Base-by-base conservation (phyloP, 148 eudicot genomes). In the Rhododendron ferrugineum region DNA sequence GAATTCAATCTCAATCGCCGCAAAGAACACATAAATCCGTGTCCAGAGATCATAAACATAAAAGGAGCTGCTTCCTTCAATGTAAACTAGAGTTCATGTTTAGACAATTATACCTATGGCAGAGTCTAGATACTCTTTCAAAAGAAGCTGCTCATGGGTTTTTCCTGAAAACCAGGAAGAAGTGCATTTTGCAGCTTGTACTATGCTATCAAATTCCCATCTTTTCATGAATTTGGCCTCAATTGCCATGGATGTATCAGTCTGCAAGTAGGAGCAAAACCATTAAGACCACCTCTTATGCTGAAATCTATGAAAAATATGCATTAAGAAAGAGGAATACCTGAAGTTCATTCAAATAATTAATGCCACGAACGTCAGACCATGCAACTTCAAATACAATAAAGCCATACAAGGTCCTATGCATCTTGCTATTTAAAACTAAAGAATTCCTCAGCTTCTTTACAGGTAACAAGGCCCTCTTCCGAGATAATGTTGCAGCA, bases 321-420 rank as follows among this genome's bases (percentile, higher is more conserved):
- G 79, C 81, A 75, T 32, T 72, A 26, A 82, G 77, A 52, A 49
- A 32, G 20, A 82, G 49, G 72, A 49, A 34, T 86, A 96, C 99
- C 98, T 95, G 98, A 87, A 97, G 98, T 90, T 95, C 96, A 90
- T 97, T 97, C 44, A 93, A 76, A 87, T 97, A 97, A 89, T 97
- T 97, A 81, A 97, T 90, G 34, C 99, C 99, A 73, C 99, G 98
- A 66, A 97, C 93, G 88, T 95, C 91, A 54, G 86, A 88, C 99
- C 98, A 95, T 64, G 91, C 86, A 83, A 97, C 94, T 93, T 97
- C 96, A 90, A 97, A 97, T 73, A 95, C 91, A 84, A 97, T 97
- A 90, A 94, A 93, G 40, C 99, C 99, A 90, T 91, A 95, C 87
- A 97, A 90, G 56, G 98, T 95, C 89, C 94, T 89, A 46, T 93